Percentiles rank a stretch among this genome's conserved stretches.
These are phyloP conservation scores for Nicotiana tomentosiformis DNA, from an alignment of 257 asterid species.

Conservation along the genomic window DNA sequence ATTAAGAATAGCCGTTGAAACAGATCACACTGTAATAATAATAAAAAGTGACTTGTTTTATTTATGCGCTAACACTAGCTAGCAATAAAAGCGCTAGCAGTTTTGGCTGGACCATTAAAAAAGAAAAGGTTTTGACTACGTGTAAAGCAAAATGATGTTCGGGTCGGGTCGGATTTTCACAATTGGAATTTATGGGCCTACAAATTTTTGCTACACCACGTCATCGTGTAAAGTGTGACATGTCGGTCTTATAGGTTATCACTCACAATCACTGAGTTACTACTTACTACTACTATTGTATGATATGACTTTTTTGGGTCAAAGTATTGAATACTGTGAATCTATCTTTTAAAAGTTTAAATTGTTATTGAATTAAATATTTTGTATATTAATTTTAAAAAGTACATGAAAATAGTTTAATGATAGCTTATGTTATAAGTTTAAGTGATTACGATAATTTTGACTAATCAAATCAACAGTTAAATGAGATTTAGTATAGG, in stretches of 20 bases:
- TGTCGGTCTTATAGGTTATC: neutral
- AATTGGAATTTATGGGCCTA: neutral
- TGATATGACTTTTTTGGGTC: too few species aligned
- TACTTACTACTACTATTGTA: too few species aligned
- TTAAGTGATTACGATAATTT: too few species aligned
- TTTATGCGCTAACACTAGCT: neutral
- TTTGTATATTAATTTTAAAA: too few species aligned
- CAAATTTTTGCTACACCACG: neutral
- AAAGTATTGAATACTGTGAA: too few species aligned
- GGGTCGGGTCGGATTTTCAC: neutral
- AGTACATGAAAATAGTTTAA: too few species aligned
- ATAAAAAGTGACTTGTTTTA: neutral
- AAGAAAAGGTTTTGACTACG: neutral
- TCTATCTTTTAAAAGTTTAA: too few species aligned
- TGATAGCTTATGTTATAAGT: too few species aligned
- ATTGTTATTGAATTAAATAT: too few species aligned
- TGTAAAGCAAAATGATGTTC: neutral
- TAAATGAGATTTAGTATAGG: too few species aligned
- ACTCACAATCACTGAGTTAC: too few species aligned
- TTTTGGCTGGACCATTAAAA: neutral
- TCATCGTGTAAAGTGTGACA: neutral
- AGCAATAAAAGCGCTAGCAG: neutral
- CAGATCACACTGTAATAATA: neutral
- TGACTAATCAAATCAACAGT: too few species aligned
- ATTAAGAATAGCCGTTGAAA: constrained; percentile 30